Evolutionary conservation across 305 asterid genomes (phyloP), one percentile per base, ranked within the genome.

Genomic region (Fraxinus nigra): DNA sequence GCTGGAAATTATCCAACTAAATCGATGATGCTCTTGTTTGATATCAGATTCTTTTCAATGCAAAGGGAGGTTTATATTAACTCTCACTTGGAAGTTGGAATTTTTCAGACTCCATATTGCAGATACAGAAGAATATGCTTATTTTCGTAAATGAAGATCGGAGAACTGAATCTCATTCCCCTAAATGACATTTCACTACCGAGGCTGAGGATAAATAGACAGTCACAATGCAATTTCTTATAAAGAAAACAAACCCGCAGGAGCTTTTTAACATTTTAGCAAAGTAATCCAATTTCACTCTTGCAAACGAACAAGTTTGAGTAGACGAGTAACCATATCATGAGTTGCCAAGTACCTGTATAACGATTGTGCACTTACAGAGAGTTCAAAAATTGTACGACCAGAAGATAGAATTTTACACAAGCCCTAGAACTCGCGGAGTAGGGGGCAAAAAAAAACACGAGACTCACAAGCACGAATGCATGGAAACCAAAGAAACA

Each of bases 81-180:
- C n/a, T 48, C 20, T 48, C 18, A 51, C 63, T 51, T 3, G 61
- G 22, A 4, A 48, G 37, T 34, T 6, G 38, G 35, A 6, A 34
- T n/a, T 54, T 51, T n/a, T 54, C 24, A 54, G 63, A 54, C n/a
- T n/a, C 56, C 18, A 3, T 16, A 40, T 51, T 51, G 59, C 7
- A 16, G 22, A 51, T 16, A 51, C 7, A 7, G 1, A 18, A 56
- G 67, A 56, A 56, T 56, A 18, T 18, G 65, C 65, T 5, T 54
- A 54, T n/a, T 35, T 78, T 33, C 74, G 87, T 33, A 81, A 81
- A 84, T 84, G 67, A 84, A 32, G 72, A 40, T 43, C 65, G 37
- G 14, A 43, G 5, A 72, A 72, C 82, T 70, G 28, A 51, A 51
- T 51, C 9, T 5, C 24, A n/a, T 51, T 51, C 63, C 63, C 24